Conservation (phyloP, 805 yeast species). For the Saccharomycopsis microspora region DNA sequence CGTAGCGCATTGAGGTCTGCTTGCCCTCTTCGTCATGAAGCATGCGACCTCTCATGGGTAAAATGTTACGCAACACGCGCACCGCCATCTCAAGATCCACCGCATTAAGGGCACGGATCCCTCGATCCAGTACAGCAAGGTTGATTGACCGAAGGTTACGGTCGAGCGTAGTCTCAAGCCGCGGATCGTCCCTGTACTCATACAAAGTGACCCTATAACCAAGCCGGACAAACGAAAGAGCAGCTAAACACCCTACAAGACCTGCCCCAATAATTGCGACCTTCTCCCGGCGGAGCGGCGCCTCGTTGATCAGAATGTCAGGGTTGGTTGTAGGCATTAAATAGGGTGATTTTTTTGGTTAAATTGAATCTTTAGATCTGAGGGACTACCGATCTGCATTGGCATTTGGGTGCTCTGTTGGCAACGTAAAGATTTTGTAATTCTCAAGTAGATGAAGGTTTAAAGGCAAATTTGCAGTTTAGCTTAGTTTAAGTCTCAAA, state of each 20-base stretch:
- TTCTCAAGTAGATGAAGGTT: no score
- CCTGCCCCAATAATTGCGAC: slow-evolving; percentile 82
- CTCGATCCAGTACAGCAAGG: slow-evolving; percentile 79
- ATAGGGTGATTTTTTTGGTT: no score
- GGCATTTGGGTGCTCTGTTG: no score
- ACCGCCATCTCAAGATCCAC: slow-evolving; percentile 51
- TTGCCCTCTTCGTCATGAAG: slow-evolving; percentile 59
- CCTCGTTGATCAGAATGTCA: neutral
- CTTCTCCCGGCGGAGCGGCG: slow-evolving; percentile 18
- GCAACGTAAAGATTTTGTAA: no score
- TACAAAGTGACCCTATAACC: slow-evolving; percentile 66
- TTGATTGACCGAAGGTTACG: slow-evolving; percentile 60
- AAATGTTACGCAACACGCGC: slow-evolving; percentile 44
- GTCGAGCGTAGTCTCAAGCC: slow-evolving; percentile 25
- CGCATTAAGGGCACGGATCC: slow-evolving; percentile 54
- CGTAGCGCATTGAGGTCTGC: slow-evolving; percentile 63
- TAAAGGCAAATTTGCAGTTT: no score
- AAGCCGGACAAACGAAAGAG: slow-evolving; percentile 62
- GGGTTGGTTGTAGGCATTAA: no score
- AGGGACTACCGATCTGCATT: no score
- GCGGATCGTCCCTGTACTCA: slow-evolving; percentile 64
- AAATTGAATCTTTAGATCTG: no score
- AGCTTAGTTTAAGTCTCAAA: no score
- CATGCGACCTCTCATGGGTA: slow-evolving; percentile 89
- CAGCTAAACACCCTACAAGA: slow-evolving; percentile 76